Conservation (phyloP, 2,329 filamentous ascomycete species). For the Verticillium alfalfae region DNA sequence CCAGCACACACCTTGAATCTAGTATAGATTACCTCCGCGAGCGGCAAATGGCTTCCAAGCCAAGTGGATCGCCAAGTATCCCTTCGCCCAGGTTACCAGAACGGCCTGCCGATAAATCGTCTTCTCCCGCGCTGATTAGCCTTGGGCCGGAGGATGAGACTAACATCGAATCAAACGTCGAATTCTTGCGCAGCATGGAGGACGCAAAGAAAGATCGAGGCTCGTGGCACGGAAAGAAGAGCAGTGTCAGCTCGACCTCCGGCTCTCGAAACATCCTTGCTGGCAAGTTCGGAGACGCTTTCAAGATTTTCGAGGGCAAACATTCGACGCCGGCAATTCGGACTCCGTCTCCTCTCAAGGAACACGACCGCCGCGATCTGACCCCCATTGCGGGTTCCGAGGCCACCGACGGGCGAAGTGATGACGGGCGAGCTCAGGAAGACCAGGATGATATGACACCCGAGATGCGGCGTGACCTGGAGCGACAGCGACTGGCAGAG, state of each 20-base stretch:
- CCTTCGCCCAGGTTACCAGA: constrained; percentile 26
- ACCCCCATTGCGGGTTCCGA: constrained; percentile 75
- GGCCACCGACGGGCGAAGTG: constrained; percentile 61
- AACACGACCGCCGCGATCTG: constrained; percentile 42
- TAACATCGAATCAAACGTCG: constrained; percentile 73
- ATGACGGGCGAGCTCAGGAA: constrained; percentile 59
- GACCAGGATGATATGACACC: constrained; percentile 69
- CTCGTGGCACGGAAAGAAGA: constrained; percentile 62
- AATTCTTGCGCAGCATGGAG: constrained; percentile 76
- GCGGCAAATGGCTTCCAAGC: constrained; percentile 53
- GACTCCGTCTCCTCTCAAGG: constrained; percentile 44
- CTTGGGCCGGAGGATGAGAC: constrained; percentile 49
- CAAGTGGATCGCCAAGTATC: constrained; percentile 27
- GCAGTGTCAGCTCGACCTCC: constrained; percentile 66
- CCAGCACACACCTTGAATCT: constrained; percentile 77
- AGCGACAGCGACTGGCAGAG: constrained; percentile 72
- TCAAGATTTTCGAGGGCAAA: constrained; percentile 78
- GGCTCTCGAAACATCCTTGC: constrained; percentile 78
- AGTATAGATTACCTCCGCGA: constrained; percentile 80
- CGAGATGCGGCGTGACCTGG: constrained; percentile 84
- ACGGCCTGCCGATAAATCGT: constrained; percentile 27
- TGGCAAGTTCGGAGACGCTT: constrained; percentile 87
- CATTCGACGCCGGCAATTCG: constrained; percentile 26
- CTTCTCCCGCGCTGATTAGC: constrained; percentile 27
- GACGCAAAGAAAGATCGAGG: constrained; percentile 49